These are phyloP conservation scores for Talaromyces atroroseus DNA, from an alignment of 2,329 filamentous ascomycete species.

Conservation along the genomic window DNA sequence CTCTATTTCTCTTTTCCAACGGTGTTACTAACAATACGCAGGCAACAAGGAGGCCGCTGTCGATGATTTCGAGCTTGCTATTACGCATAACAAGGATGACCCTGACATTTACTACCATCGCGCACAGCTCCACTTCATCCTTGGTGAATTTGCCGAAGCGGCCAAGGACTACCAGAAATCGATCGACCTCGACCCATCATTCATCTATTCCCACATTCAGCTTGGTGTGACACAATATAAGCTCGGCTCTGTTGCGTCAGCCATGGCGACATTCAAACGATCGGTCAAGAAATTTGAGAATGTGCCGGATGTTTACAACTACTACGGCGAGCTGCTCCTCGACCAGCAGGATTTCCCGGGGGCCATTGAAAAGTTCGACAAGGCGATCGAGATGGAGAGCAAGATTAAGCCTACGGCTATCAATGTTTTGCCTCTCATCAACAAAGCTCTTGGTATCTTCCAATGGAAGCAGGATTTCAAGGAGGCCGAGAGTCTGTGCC, in stretches of 20 bases:
- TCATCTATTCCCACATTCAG: constrained; percentile 99
- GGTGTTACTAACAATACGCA: constrained; percentile 36
- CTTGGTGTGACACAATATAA: constrained; percentile 99
- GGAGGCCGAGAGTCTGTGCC: constrained; percentile 91
- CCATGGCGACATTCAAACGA: constrained; percentile 95
- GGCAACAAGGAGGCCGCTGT: constrained; percentile 81
- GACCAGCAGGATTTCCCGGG: constrained; percentile 95
- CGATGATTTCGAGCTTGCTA: constrained; percentile 78
- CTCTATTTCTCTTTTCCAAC: background rate
- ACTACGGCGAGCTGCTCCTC: constrained; percentile 93
- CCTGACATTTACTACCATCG: constrained; percentile 99
- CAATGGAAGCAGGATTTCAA: constrained; percentile 97
- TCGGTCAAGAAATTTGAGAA: constrained; percentile 98
- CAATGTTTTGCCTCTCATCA: constrained; percentile 96
- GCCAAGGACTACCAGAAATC: constrained; percentile 99
- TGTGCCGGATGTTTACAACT: constrained; percentile 98
- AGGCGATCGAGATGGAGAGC: constrained; percentile 98
- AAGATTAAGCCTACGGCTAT: constrained; percentile 88
- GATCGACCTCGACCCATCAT: constrained; percentile 89
- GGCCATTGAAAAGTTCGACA: constrained; percentile 96
- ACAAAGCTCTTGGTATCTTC: constrained; percentile 95
- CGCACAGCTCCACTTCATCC: constrained; percentile 96
- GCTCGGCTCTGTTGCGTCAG: constrained; percentile 96
- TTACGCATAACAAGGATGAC: constrained; percentile 78
- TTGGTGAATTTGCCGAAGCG: constrained; percentile 84